phyloP scores from a whole-genome alignment of 805 yeast genomes.

The Myxozyma neotropica region DNA sequence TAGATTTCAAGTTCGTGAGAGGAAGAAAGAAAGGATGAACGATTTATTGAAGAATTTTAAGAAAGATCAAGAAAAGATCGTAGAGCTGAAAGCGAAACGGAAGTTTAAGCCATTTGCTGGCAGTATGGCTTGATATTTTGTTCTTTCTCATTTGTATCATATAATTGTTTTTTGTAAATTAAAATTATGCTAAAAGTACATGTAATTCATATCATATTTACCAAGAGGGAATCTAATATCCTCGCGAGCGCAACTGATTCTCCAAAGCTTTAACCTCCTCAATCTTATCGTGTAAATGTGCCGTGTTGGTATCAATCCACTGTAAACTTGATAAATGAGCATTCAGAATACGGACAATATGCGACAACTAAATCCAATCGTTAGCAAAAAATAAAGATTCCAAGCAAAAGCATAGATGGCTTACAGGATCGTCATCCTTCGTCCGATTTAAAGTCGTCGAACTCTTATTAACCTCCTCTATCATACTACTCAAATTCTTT shows the following conservation, averaged over 20 bases:
- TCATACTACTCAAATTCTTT: conserved; percentile 70
- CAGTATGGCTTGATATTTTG: conserved; percentile 9
- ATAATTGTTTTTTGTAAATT: too few relatives aligned
- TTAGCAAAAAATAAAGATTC: too few relatives aligned
- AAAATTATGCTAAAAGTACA: too few relatives aligned
- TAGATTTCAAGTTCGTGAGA: conserved; percentile 92
- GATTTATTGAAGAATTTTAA: conserved; percentile 81
- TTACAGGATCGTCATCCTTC: conserved; percentile 48
- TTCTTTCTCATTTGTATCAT: too few relatives aligned
- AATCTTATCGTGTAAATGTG: conserved; percentile 66
- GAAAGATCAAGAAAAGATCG: conserved; percentile 85
- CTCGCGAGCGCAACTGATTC: conserved; percentile 15
- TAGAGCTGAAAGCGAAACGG: conserved; percentile 74
- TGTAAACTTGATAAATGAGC: conserved; percentile 87
- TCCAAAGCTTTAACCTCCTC: conserved; percentile 42
- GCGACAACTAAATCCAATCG: conserved; percentile 39
- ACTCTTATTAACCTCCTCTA: conserved; percentile 72
- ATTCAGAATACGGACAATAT: conserved; percentile 75
- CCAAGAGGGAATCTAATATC: too few relatives aligned
- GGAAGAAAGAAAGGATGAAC: conserved; percentile 89
- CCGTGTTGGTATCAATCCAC: conserved; percentile 78
- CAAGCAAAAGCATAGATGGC: not conserved
- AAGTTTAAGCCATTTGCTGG: conserved; percentile 71
- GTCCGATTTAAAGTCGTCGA: conserved; percentile 44
- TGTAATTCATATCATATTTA: too few relatives aligned